A percentile compares a stretch with the other conserved stretches of the same genome.
These are phyloP conservation scores for Paracoccidioides lutzii DNA, from an alignment of 2,329 filamentous ascomycete species.

Conservation along the genomic window DNA sequence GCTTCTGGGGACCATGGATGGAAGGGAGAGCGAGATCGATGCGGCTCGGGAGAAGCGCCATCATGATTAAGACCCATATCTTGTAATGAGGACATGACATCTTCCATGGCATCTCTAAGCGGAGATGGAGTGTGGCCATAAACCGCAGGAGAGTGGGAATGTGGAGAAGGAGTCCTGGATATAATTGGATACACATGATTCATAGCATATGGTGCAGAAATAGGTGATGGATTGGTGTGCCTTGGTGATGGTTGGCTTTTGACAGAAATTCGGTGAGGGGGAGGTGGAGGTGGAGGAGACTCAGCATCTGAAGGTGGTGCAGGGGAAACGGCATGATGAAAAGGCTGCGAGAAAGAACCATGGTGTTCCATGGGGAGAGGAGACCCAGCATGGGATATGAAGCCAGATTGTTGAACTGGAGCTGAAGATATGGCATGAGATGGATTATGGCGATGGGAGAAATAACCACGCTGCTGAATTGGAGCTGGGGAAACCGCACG, in stretches of 20 bases:
- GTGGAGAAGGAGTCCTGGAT: conserved; percentile 37
- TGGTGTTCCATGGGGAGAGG: not conserved
- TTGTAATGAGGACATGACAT: conserved; percentile 88
- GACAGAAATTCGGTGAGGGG: conserved; percentile 55
- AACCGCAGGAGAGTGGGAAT: conserved; percentile 47
- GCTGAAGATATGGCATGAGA: not conserved
- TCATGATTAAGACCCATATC: conserved; percentile 59
- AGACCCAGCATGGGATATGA: not conserved
- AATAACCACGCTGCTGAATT: not conserved
- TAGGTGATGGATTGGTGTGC: conserved; percentile 11
- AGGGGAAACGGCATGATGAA: not conserved
- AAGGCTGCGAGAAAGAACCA: conserved; percentile 2
- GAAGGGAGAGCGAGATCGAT: conserved; percentile 37
- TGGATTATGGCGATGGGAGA: conserved; percentile 9
- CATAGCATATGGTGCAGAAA: conserved; percentile 26
- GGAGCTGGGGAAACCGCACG: not conserved
- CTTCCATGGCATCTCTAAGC: conserved; percentile 88
- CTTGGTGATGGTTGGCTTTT: conserved; percentile 24
- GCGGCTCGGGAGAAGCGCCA: conserved; percentile 38
- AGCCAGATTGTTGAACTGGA: not conserved
- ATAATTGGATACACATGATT: conserved; percentile 29
- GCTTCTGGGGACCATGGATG: conserved; percentile 87
- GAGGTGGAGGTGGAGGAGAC: conserved; percentile 70
- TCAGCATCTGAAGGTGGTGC: not conserved
- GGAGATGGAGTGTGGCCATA: conserved; percentile 76